Percentiles rank a stretch among this genome's conserved stretches.
Evolutionary conservation across 352 stramenopile species (phyloP).

Genomic region (Peronospora farinosa): DNA sequence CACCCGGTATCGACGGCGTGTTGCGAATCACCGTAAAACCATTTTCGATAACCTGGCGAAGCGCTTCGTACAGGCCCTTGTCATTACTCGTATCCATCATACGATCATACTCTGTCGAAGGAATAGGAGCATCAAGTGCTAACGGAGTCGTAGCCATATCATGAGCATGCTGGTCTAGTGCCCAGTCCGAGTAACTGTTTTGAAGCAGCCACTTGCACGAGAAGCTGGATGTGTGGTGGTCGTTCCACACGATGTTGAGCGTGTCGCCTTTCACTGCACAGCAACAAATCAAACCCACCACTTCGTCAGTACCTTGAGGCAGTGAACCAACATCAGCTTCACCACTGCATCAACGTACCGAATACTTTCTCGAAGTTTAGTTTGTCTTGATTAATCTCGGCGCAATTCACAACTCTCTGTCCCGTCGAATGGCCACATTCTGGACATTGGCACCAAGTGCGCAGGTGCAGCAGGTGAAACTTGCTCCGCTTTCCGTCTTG

Average conservation of each 20-base stretch:
- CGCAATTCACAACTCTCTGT: conserved; percentile 73
- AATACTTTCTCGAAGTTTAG: conserved; percentile 72
- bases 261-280: conserved; percentile 59
- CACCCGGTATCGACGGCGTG: conserved; percentile 42
- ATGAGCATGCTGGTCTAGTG: conserved; percentile 41
- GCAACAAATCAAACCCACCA: not conserved
- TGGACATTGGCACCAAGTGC: conserved; percentile 67
- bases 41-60: conserved; percentile 63
- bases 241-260: conserved; percentile 64
- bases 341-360: conserved; percentile 28
- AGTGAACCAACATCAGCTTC: not conserved
- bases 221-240: conserved; percentile 66
- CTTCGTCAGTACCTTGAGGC: not conserved
- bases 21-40: conserved; percentile 71
- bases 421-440: conserved; percentile 69
- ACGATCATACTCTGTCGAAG: conserved; percentile 48
- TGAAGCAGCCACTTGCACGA: conserved; percentile 62
- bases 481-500: conserved; percentile 59
- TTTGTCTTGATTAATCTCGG: conserved; percentile 44
- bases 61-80: conserved; percentile 53
- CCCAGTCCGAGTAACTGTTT: conserved; percentile 66
- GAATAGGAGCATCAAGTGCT: conserved; percentile 41
- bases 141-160: conserved; percentile 47
- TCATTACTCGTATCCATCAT: conserved; percentile 66
- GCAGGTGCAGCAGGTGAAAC: conserved; percentile 71